Base-by-base conservation (phyloP, 345 rosid species). In the Pseudoturritis turrita region DNA sequence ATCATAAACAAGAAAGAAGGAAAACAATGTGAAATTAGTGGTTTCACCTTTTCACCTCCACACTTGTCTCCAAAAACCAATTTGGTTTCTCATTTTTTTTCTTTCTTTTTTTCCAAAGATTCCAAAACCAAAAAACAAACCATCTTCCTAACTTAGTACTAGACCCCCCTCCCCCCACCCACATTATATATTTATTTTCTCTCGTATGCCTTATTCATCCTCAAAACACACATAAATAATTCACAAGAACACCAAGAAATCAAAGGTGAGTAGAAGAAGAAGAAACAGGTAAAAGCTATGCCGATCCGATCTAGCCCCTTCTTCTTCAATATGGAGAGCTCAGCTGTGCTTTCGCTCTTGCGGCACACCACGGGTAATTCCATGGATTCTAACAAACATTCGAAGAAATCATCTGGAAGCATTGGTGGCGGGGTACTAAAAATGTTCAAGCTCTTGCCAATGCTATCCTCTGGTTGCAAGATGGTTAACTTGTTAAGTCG, bases 381-480 rank as follows among this genome's bases (percentile, higher is more conserved):
- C 9, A 45, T 71, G 2, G 77, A 78, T 0, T 77, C 86, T 61
- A 88, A n/a, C n/a, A n/a, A 88, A 81, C 78, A 87, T 1, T 53
- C 83, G 0, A 90, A 86, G 77, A 82, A 87, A 50, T 63, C 85
- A 12, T 45, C 72, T 1, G 25, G 45, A 53, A 76, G 52, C 44
- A 26, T 62, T 4, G 70, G 81, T 12, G 91, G 97, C 0, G 96
- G 98, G 9, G 85, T 94, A 6, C 74, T 94, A 12, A 84, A 84
- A 55, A 81, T 91, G 78, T 89, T 94, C 86, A 94, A 91, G 83
- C 93, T 91, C 46, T 77, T 94, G 65, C 97, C 97, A 5, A 91
- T 94, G 98, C 73, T 94, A 65, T 91, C 96, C 50, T 89, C 97
- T 0, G 97, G 98, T 7, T 94, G 98, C 89, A 94, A 89, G 76